A percentile compares a stretch with the other conserved stretches of the same genome.
Evolutionary conservation across 2,329 filamentous ascomycete species (phyloP).

Genomic region (Fusarium floridanum): DNA sequence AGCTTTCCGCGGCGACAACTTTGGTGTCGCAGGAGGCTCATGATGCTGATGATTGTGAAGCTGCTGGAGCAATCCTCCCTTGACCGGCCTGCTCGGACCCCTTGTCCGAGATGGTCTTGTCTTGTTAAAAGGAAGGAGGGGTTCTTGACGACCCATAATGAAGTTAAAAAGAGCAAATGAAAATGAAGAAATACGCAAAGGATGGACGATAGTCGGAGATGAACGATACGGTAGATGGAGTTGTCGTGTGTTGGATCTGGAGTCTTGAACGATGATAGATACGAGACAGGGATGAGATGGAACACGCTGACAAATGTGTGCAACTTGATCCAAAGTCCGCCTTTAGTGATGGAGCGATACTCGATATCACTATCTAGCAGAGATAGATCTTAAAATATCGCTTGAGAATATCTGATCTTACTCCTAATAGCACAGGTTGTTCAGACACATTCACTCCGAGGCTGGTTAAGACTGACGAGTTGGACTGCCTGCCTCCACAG

Average conservation of each 20-base stretch:
- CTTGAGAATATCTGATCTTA: background rate
- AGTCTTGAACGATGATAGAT: slow-evolving; percentile 5
- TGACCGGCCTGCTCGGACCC: slow-evolving; percentile 26
- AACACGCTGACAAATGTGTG: slow-evolving; percentile 36
- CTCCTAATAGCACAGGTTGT: background rate
- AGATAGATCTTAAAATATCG: background rate
- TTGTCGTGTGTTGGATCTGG: background rate
- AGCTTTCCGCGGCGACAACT: slow-evolving; percentile 43
- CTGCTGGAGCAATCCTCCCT: slow-evolving; percentile 38
- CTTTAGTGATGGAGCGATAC: background rate
- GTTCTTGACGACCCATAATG: slow-evolving; percentile 40
- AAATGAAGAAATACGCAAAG: background rate
- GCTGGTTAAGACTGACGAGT: background rate
- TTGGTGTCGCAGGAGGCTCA: slow-evolving; percentile 38
- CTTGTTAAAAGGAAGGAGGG: slow-evolving; percentile 38
- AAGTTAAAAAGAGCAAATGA: background rate
- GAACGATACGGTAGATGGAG: slow-evolving; percentile 6
- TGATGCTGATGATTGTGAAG: slow-evolving; percentile 36
- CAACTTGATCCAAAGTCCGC: background rate
- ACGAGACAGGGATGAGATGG: slow-evolving; percentile 28
- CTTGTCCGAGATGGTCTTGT: slow-evolving; percentile 29
- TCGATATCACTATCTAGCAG: background rate
- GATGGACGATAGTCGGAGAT: background rate
- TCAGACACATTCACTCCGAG: background rate
- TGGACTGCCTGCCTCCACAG: background rate